Evolutionary conservation across 1,284 basidiomycete genomes (phyloP).

Genomic region (Melampsora abietis-canadensis): DNA sequence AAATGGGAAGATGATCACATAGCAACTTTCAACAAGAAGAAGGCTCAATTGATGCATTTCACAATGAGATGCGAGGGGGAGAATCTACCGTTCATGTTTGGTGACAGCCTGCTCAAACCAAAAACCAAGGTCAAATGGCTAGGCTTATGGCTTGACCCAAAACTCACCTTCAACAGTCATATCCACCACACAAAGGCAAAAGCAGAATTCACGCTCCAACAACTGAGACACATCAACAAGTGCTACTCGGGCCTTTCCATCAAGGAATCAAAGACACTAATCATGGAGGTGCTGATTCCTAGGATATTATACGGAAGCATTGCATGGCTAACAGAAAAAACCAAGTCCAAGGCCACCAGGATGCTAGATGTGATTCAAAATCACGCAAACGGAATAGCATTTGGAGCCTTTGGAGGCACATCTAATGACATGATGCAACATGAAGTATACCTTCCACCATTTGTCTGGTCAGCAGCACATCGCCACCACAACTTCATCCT

Average conservation of each 20-base stretch:
- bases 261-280: too few relatives aligned
- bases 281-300: too few relatives aligned
- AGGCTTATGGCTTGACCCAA: neutral
- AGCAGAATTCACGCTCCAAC: neutral
- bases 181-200: neutral
- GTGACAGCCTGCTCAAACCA: neutral
- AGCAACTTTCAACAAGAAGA: constrained; percentile 9
- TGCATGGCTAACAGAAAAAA: neutral
- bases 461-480: neutral
- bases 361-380: neutral
- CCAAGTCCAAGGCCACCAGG: neutral
- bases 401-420: neutral
- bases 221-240: neutral
- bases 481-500: neutral
- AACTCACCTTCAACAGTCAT: constrained; percentile 1
- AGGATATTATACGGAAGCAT: neutral
- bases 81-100: too few relatives aligned
- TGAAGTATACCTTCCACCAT: neutral
- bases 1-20: neutral
- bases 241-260: too few relatives aligned
- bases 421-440: neutral
- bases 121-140: too few relatives aligned
- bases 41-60: constrained; percentile 3
- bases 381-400: neutral
- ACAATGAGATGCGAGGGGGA: neutral